These are phyloP conservation scores for Nissolia schottii DNA, from an alignment of 306 rosid genomes.

Conservation along the genomic window DNA sequence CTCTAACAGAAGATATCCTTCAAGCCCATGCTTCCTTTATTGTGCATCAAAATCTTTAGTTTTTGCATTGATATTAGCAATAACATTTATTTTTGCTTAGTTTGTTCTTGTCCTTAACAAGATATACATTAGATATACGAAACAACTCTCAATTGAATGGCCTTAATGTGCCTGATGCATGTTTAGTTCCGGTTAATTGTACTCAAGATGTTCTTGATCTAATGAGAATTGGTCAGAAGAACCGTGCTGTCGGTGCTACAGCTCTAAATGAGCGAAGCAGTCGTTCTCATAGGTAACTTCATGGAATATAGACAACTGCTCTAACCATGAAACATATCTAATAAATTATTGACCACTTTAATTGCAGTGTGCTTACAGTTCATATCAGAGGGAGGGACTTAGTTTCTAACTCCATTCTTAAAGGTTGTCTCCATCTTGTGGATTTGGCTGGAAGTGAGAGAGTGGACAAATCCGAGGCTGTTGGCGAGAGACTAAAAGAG, in stretches of 20 bases:
- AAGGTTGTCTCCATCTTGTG: slow-evolving; percentile 94
- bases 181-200: slow-evolving; percentile 77
- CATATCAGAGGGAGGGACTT: slow-evolving; percentile 84
- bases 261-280: slow-evolving; percentile 96
- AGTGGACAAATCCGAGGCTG: slow-evolving; percentile 95
- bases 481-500: slow-evolving; percentile 91
- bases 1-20: slow-evolving; percentile 95
- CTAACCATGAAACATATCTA: neutral
- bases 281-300: slow-evolving; percentile 82
- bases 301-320: neutral
- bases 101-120: slow-evolving; percentile 45
- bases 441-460: slow-evolving; percentile 99
- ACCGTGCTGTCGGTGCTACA: slow-evolving; percentile 93
- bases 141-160: slow-evolving; percentile 95
- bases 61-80: neutral
- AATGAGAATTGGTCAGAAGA: slow-evolving; percentile 86
- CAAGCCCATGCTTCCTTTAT: neutral
- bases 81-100: neutral
- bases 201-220: slow-evolving; percentile 86
- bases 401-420: slow-evolving; percentile 61
- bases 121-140: slow-evolving; percentile 80
- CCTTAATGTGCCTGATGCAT: slow-evolving; percentile 94
- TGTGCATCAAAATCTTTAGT: neutral
- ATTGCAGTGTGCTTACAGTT: slow-evolving; percentile 83
- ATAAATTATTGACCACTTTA: slow-evolving; percentile 14